Conservation (phyloP, 176 grass and related monocot genomes). For the Musa troglodytarum region DNA sequence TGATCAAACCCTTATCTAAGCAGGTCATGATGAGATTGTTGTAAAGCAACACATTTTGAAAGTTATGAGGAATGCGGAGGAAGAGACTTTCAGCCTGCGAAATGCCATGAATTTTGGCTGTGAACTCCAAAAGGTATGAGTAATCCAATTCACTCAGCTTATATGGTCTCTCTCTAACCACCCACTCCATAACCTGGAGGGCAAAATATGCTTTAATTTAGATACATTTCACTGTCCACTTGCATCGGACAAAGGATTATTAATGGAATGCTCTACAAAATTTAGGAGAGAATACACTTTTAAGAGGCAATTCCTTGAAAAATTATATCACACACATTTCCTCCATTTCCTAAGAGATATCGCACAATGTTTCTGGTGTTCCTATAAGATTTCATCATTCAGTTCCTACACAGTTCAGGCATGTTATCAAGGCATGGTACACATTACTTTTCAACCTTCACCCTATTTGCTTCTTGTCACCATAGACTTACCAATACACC, state of each 20-base stretch:
- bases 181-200: conserved; percentile 84
- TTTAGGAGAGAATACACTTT: neutral
- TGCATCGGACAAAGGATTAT: neutral
- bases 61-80: conserved; percentile 48
- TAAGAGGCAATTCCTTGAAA: neutral
- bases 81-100: conserved; percentile 72
- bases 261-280: neutral
- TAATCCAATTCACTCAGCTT: conserved; percentile 85
- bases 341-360: too few relatives aligned
- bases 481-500: too few relatives aligned
- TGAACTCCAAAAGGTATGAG: conserved; percentile 86
- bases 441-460: too few relatives aligned
- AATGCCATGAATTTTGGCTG: conserved; percentile 74
- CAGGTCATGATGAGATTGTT: conserved; percentile 83
- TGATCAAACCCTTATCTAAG: conserved; percentile 59
- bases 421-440: too few relatives aligned
- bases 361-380: too few relatives aligned
- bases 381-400: too few relatives aligned
- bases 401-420: too few relatives aligned
- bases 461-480: too few relatives aligned
- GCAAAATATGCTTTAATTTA: conserved; percentile 4
- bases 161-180: conserved; percentile 92
- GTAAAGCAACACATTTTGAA: conserved; percentile 81
- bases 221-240: neutral
- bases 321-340: neutral